Conservation (phyloP, 139 green algal genomes). For the Coelastrella sp. region DNA sequence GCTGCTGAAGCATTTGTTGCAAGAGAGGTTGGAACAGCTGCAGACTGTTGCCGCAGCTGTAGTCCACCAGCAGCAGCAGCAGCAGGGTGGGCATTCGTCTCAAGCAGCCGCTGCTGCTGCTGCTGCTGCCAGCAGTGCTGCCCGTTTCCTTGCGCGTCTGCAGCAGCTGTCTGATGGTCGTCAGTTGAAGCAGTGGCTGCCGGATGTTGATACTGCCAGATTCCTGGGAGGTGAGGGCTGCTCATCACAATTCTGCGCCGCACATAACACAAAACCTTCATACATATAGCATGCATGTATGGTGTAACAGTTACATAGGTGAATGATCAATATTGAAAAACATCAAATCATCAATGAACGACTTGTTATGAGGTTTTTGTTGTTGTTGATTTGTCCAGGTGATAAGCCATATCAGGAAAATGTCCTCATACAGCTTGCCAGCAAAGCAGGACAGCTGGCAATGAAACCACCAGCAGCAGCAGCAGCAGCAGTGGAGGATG, state of each 20-base stretch:
- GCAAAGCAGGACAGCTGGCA: constrained; percentile 33
- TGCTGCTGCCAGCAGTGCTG: background rate
- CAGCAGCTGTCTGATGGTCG: constrained; percentile 36
- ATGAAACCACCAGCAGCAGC: constrained; percentile 13
- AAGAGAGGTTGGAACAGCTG: background rate
- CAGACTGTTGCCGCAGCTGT: background rate
- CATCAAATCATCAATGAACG: background rate
- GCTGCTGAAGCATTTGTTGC: constrained; percentile 9
- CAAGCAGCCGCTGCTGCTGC: constrained; percentile 4
- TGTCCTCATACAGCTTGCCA: constrained; percentile 32
- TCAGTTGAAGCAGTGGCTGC: constrained; percentile 41
- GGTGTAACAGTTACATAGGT: background rate
- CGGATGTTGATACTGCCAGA: constrained; percentile 13
- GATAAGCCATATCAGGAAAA: constrained; percentile 28
- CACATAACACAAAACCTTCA: too few species aligned
- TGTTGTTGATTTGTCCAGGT: background rate
- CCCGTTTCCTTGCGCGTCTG: constrained; percentile 4
- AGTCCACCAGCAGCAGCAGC: background rate
- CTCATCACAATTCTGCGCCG: too few species aligned
- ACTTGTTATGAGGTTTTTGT: background rate
- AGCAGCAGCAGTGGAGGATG: constrained; percentile 26
- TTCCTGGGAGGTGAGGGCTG: background rate
- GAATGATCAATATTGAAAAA: background rate
- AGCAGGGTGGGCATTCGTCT: background rate
- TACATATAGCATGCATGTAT: constrained; percentile 4